A percentile compares a stretch with the other conserved stretches of the same genome.
Conservation (phyloP, 176 grass and related monocot genomes). For the Rhynchospora pubera region DNA sequence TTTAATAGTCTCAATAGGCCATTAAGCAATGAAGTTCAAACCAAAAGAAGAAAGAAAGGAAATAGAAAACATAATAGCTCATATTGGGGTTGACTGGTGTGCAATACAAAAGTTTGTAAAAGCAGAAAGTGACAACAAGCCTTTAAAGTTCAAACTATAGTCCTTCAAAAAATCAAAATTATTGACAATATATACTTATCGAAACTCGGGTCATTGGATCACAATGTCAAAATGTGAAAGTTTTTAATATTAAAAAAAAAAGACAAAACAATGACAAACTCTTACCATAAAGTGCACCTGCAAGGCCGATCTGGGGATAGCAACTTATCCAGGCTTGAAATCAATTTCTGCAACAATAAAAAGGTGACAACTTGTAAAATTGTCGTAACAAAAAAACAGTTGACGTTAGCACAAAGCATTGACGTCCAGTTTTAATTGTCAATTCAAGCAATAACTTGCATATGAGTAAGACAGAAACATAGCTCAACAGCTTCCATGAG, state of each 20-base stretch:
- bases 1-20: not conserved
- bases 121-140: not conserved
- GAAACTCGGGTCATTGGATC: not conserved
- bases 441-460: no score
- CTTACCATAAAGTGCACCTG: constrained; percentile 64
- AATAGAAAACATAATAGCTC: not conserved
- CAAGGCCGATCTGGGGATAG: constrained; percentile 59
- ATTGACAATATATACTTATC: not conserved
- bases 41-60: not conserved
- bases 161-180: not conserved
- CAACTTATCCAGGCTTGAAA: constrained; percentile 68
- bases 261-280: constrained; percentile 3
- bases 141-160: not conserved
- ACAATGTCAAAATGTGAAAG: not conserved
- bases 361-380: no score
- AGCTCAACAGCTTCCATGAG: no score
- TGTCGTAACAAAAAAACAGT: no score
- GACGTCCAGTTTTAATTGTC: no score
- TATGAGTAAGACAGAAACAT: no score
- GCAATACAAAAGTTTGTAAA: not conserved
- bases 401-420: no score
- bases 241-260: not conserved
- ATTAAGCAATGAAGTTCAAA: not conserved
- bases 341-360: constrained; percentile 43
- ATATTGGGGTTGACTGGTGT: not conserved